Evolutionary conservation across 768 basidiomycete species (phyloP).

Genomic region (Amanita fuliginea): DNA sequence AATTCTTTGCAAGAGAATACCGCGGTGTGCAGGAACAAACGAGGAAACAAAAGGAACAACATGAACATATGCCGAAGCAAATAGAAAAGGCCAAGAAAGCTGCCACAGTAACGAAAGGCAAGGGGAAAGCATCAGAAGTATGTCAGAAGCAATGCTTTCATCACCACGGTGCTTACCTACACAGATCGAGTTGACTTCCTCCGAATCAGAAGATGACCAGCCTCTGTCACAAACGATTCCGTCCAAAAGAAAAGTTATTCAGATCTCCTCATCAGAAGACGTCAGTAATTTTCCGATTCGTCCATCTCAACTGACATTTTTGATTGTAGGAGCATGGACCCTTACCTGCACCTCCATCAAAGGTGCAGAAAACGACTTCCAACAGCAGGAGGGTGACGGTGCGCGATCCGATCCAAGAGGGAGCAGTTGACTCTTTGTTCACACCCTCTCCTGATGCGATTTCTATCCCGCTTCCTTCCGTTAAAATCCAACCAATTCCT

Average conservation of each 20-base stretch:
- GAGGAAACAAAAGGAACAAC: conserved; percentile 1
- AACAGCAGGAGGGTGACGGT: neutral
- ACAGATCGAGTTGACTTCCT: conserved; percentile 7
- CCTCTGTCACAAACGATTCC: conserved; percentile 6
- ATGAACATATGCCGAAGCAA: neutral
- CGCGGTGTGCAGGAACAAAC: conserved; percentile 12
- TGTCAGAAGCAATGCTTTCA: neutral
- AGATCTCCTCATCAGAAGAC: neutral
- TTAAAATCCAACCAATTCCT: conserved; percentile 7
- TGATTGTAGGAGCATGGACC: neutral
- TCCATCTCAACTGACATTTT: neutral
- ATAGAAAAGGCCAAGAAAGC: neutral
- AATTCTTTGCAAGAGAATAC: conserved; percentile 22
- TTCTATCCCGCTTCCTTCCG: conserved; percentile 1
- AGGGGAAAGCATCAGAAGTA: neutral
- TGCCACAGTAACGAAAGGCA: neutral
- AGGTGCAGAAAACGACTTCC: neutral
- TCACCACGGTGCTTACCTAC: neutral
- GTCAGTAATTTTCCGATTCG: neutral
- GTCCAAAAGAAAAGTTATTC: conserved; percentile 1
- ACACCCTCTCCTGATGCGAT: conserved; percentile 2
- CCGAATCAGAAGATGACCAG: conserved; percentile 9
- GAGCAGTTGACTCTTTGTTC: neutral
- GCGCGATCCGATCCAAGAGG: neutral
- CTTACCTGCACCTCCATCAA: neutral